These are phyloP conservation scores for Diplodia sapinea DNA, from an alignment of 2,329 filamentous ascomycete species.

Conservation along the genomic window DNA sequence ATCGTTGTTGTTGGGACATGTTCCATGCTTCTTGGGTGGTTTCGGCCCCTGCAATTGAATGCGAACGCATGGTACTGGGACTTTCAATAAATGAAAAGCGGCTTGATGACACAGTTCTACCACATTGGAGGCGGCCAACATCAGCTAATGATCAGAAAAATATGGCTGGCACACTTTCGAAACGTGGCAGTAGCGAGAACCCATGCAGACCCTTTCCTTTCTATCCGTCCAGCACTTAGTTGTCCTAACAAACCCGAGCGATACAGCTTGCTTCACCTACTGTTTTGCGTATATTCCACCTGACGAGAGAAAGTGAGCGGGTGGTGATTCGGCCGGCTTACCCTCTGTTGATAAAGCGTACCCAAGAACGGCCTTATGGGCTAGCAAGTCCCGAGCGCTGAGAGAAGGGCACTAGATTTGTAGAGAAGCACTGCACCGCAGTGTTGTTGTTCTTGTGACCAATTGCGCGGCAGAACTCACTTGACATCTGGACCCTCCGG, in stretches of 20 bases:
- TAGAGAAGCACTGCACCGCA: not conserved
- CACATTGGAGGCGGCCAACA: not conserved
- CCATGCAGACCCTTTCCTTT: not conserved
- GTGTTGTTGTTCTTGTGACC: not conserved
- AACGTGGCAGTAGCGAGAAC: not conserved
- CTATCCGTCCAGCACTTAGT: too few relatives aligned
- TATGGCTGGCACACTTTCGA: not conserved
- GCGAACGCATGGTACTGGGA: not conserved
- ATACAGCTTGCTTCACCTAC: too few relatives aligned
- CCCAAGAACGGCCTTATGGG: too few relatives aligned
- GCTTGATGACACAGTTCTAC: not conserved
- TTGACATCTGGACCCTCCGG: not conserved
- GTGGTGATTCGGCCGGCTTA: too few relatives aligned
- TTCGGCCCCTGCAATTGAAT: not conserved
- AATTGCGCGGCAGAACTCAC: not conserved
- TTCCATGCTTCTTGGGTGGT: not conserved
- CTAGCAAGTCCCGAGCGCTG: not conserved
- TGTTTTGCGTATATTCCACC: too few relatives aligned
- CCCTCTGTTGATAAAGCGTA: too few relatives aligned
- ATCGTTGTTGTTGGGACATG: not conserved
- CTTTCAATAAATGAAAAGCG: not conserved
- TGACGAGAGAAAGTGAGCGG: too few relatives aligned
- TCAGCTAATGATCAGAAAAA: not conserved
- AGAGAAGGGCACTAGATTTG: not conserved
- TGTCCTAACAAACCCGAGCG: too few relatives aligned